Base-by-base conservation (phyloP, 768 basidiomycete genomes). In the Porpolomopsis calyptriformis region DNA sequence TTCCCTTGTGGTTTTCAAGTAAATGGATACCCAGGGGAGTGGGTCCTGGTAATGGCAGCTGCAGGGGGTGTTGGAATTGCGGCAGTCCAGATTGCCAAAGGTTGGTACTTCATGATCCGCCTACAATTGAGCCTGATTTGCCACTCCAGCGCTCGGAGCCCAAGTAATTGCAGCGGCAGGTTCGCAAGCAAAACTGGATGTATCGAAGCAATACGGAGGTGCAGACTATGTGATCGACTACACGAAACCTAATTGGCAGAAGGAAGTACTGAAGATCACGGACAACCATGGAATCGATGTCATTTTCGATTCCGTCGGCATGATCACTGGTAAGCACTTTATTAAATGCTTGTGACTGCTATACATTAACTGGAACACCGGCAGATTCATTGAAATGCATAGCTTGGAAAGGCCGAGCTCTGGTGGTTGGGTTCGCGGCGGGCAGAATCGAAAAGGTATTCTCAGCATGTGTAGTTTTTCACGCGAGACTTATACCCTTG, bases 141-240 rank as follows among this genome's bases (percentile, higher is more conserved):
- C 11, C 44, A 22, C 29, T 4, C 11, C 48, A 91, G 92, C 75
- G 6, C 71, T 96, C 39, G 94, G 92, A 20, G 93, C 88, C 31
- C 89, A 78, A 55, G 96, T 99, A 18, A 97, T 99, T 53, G 96
- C 91, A 0, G 93, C 92, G 0, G 90, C 88, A 18, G 78, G 88
- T 22, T 85, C 87, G 12, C 68, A 69, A 24, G 65, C 71, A 34
- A 99, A 99, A 62, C 69, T 94, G 5, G 78, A 85, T 22, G 72
- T 97, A 29, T 84, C 82, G 40, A 81, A 76, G 53, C 69, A 69
- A 19, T 67, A 75, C 43, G 92, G 88, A 9, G 85, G 85, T 6
- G 96, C 91, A 1, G 92, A 99, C 60, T 72, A 80, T 54, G 72
- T 69, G 4, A 67, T 99, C 8, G 76, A 97, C 60, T 99, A 99